Conservation (phyloP, 2,329 filamentous ascomycete genomes). For the Botrytis squamosa region DNA sequence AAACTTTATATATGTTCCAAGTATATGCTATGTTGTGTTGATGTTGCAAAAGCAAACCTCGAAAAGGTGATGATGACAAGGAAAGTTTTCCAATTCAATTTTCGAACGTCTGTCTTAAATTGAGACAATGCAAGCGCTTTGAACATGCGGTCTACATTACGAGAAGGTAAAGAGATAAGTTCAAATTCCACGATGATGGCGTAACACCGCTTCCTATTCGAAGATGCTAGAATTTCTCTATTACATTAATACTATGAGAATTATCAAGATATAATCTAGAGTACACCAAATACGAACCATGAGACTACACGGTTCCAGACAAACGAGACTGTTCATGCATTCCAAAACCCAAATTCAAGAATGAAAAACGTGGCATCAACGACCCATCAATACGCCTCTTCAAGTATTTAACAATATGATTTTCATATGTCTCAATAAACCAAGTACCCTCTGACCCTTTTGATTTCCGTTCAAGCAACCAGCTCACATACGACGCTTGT, state of each 20-base stretch:
- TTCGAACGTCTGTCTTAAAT: background rate
- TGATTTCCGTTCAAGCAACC: conserved; percentile 12
- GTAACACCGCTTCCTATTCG: background rate
- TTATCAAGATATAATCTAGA: background rate
- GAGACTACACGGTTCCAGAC: background rate
- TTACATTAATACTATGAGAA: background rate
- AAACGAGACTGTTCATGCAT: accelerated
- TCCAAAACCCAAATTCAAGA: background rate
- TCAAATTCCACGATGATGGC: background rate
- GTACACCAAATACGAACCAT: background rate
- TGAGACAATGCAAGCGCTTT: background rate
- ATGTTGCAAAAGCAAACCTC: background rate
- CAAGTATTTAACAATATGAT: background rate
- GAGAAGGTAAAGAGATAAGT: background rate
- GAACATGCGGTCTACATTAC: background rate
- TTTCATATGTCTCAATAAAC: background rate
- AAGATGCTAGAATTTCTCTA: background rate
- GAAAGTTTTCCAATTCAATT: background rate
- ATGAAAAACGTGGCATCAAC: background rate
- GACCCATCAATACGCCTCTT: background rate
- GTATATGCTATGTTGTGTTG: background rate
- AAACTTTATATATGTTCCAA: conserved; percentile 8
- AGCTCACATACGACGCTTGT: conserved; percentile 22
- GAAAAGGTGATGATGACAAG: background rate
- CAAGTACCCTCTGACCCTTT: background rate